Evolutionary conservation across 139 green algal genomes (phyloP).

Genomic region (Volvox africanus): DNA sequence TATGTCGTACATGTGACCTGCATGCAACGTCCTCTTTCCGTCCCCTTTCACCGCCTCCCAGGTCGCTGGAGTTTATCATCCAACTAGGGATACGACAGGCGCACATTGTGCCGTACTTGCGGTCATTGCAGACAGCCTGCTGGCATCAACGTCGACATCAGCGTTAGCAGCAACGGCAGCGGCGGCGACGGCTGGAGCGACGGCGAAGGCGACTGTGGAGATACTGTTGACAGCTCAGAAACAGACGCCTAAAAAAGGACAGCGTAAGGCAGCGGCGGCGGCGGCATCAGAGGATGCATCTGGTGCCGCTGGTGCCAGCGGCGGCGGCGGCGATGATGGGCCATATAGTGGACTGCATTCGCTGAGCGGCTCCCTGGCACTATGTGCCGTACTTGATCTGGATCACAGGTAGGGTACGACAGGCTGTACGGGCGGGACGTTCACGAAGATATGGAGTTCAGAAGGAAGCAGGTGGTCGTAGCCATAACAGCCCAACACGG

Average conservation of each 20-base stretch:
- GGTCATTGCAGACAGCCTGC: not conserved
- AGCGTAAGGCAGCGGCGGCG: not conserved
- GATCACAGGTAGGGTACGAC: slow-evolving; percentile 43
- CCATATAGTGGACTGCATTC: not conserved
- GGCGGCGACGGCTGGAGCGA: not conserved
- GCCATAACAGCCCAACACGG: no score
- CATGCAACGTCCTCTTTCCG: no score
- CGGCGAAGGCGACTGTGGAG: not conserved
- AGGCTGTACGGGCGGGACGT: no score
- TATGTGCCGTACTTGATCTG: slow-evolving; percentile 47
- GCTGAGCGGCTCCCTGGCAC: slow-evolving; percentile 29
- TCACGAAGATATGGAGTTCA: no score
- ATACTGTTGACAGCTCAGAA: no score
- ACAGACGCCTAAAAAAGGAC: not conserved
- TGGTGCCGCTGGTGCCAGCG: not conserved
- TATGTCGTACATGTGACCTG: no score
- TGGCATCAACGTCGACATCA: not conserved
- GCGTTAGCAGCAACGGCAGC: not conserved
- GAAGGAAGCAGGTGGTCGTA: no score
- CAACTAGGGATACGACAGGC: slow-evolving; percentile 25
- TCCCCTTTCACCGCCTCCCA: not conserved
- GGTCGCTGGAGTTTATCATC: slow-evolving; percentile 32
- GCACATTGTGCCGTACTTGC: slow-evolving; percentile 18
- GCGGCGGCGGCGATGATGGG: not conserved
- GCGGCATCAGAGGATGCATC: not conserved